Evolutionary conservation across 768 basidiomycete species (phyloP).

Genomic region (Lanmaoa rubissima): DNA sequence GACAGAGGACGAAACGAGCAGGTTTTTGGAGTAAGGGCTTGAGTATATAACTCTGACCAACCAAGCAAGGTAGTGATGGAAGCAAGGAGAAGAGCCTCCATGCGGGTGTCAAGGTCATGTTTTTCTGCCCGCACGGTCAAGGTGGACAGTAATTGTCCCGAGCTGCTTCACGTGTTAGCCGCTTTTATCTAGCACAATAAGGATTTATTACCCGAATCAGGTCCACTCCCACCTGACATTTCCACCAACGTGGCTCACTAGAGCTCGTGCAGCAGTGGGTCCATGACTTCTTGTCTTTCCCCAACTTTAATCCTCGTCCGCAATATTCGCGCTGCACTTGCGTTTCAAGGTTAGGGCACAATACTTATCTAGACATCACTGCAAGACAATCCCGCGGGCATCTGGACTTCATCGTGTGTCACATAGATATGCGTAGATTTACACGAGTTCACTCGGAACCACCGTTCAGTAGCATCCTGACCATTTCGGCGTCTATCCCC

Average conservation of each 20-base stretch:
- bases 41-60: too few species aligned
- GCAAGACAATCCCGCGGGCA: neutral
- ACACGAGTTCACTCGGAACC: constrained; percentile 6
- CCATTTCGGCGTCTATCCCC: constrained; percentile 40
- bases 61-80: neutral
- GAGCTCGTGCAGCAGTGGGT: neutral
- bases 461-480: constrained; percentile 23
- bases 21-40: neutral
- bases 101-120: constrained; percentile 10
- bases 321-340: too few species aligned
- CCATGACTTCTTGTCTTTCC: too few species aligned
- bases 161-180: constrained; percentile 9
- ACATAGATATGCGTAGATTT: neutral
- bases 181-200: constrained; percentile 31
- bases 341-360: too few species aligned
- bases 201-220: constrained; percentile 3
- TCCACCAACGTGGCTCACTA: neutral
- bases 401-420: neutral
- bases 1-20: neutral
- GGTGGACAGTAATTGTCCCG: constrained; percentile 25
- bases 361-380: neutral
- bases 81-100: neutral
- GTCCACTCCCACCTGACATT: neutral
- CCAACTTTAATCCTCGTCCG: too few species aligned
- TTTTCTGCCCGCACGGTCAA: constrained; percentile 5